phyloP scores from a whole-genome alignment of 2,329 filamentous ascomycete genomes.

The Daldinia eschscholtzii region DNA sequence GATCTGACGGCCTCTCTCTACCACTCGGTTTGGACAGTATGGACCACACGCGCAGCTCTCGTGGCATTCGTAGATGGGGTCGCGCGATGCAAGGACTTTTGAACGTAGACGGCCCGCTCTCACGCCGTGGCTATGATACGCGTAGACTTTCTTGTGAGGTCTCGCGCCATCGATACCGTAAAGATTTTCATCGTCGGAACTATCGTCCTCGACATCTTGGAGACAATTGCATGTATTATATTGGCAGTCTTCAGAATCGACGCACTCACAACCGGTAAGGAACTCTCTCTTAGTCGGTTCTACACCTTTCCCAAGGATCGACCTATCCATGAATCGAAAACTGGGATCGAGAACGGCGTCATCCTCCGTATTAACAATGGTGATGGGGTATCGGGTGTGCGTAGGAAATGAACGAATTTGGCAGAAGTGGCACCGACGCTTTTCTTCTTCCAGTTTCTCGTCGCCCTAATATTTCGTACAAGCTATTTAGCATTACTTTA shows the following conservation, averaged over 20 bases:
- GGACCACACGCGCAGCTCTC: slow-evolving; percentile 73
- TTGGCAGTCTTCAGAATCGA: slow-evolving; percentile 72
- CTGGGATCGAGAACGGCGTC: slow-evolving; percentile 67
- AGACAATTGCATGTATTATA: slow-evolving; percentile 77
- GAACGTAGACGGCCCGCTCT: slow-evolving; percentile 66
- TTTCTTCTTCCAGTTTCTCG: slow-evolving; percentile 53
- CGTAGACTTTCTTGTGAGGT: slow-evolving; percentile 62
- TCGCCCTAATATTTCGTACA: neutral
- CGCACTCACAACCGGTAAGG: slow-evolving; percentile 77
- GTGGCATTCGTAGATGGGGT: slow-evolving; percentile 86
- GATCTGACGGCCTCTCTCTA: slow-evolving; percentile 78
- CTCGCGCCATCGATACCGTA: slow-evolving; percentile 57
- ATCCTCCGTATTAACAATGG: slow-evolving; percentile 74
- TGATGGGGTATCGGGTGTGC: slow-evolving; percentile 65
- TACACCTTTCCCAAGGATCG: slow-evolving; percentile 71
- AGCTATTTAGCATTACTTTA: slow-evolving; percentile 13
- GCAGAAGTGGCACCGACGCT: slow-evolving; percentile 69
- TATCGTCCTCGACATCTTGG: slow-evolving; percentile 59
- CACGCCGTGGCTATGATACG: slow-evolving; percentile 71
- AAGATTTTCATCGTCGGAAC: slow-evolving; percentile 64
- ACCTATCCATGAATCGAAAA: slow-evolving; percentile 77
- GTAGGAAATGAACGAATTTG: slow-evolving; percentile 68
- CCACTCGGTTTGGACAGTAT: slow-evolving; percentile 79
- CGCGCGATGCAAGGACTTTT: slow-evolving; percentile 64
- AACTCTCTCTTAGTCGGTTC: slow-evolving; percentile 70